Base-by-base conservation (phyloP, 768 basidiomycete species). In the Boletus barrowsii region DNA sequence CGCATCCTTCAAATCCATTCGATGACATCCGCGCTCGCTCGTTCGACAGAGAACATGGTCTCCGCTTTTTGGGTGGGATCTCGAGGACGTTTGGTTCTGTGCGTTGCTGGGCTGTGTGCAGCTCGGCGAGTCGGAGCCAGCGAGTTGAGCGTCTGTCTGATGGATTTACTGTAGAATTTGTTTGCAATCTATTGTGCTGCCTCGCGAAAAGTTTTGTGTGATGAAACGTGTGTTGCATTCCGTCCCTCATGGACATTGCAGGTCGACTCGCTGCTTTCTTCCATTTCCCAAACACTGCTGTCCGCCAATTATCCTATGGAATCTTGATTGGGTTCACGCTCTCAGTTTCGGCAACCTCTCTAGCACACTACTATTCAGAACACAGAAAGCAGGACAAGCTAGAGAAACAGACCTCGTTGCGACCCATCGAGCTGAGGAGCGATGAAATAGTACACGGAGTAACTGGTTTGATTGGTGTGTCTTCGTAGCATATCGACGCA, bases 361-460 rank as follows among this genome's bases (percentile, higher is more conserved):
- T 90, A 22, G 76, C 80, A 3, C 69, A 78, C 7, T 83, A 82
- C 54, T 76, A 78, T 51, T 78, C 80, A 54, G 62, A 73, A 42
- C 79, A 81, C 36, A 81, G 76, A 64, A 75, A 78, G 45, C 73
- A 75, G 42, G 68, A 70, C n/a, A 62, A 70, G 0, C 45, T 49
- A 0, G 59, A 57, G 49, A 68, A 53, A 54, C 72, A 48, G 60
- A 65, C 63, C 43, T 68, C 75, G 35, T 72, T 73, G 4, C 77
- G 81, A n/a, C 84, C 87, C 2, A 88, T 90, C 56, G 83, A 87
- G 54, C 65, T 88, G 39, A 74, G 86, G 49, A 86, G 83, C 51
- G 87, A 93, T 66, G 93, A 95, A 61, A 73, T 93, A 7, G 77
- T 94, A 5, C 72, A 78, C 8, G 94, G 95, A 0, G 86, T 97